phyloP scores from a whole-genome alignment of 139 green algal species.

The Closterium sp. region DNA sequence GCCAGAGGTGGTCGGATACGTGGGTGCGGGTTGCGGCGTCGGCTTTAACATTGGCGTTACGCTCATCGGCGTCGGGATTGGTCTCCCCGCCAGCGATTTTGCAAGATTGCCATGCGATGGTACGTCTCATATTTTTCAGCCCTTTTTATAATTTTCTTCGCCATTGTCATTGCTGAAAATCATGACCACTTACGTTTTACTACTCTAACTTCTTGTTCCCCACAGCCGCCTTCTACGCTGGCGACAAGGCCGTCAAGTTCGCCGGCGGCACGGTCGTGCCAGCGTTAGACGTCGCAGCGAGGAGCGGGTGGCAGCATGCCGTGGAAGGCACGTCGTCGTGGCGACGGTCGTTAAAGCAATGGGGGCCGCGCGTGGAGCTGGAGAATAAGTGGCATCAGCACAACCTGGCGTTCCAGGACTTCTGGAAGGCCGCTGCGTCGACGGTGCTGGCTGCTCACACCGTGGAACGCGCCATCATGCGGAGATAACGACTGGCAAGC shows the following conservation, averaged over 20 bases:
- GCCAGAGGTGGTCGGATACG: conserved; percentile 18
- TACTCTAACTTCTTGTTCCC: not conserved
- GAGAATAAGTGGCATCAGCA: not conserved
- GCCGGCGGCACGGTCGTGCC: not conserved
- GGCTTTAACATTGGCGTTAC: conserved; percentile 13
- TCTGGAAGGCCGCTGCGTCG: not conserved
- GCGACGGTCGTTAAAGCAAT: not conserved
- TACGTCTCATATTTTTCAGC: too few species aligned
- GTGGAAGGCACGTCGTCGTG: not conserved
- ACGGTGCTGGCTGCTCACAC: not conserved
- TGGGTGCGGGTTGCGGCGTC: conserved; percentile 19
- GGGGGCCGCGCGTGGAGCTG: not conserved
- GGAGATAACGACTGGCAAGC: not conserved
- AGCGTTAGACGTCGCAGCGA: not conserved
- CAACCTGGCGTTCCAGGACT: not conserved
- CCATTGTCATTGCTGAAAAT: too few species aligned
- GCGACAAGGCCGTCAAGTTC: not conserved
- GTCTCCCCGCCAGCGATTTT: not conserved
- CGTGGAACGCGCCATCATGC: not conserved
- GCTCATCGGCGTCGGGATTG: conserved; percentile 5
- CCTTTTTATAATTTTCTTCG: too few species aligned
- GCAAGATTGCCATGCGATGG: not conserved
- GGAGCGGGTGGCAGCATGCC: not conserved
- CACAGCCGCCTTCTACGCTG: not conserved
- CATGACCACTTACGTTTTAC: too few species aligned